A percentile compares a stretch with the other conserved stretches of the same genome.
Conservation (phyloP, 495 filamentous ascomycete species). For the Podospora pseudocomata region DNA sequence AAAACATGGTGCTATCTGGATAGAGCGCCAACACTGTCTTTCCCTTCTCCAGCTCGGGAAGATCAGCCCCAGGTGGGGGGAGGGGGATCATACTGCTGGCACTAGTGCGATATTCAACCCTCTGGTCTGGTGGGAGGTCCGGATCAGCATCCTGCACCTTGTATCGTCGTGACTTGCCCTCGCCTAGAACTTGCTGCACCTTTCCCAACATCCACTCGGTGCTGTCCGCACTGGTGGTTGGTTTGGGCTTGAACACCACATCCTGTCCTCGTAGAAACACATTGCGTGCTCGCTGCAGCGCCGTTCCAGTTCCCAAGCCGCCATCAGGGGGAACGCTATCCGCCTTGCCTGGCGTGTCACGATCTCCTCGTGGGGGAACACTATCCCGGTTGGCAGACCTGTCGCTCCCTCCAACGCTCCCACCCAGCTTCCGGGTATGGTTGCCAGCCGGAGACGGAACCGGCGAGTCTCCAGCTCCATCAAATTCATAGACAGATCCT, state of each 20-base stretch:
- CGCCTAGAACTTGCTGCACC: constrained; percentile 77
- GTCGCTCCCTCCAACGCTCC: constrained; percentile 54
- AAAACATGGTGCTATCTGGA: constrained; percentile 94
- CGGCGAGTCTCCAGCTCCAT: constrained; percentile 66
- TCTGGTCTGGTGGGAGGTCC: constrained; percentile 64
- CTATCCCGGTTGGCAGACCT: constrained; percentile 38
- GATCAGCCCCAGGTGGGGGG: constrained; percentile 43
- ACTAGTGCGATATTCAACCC: constrained; percentile 72
- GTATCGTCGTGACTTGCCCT: constrained; percentile 85
- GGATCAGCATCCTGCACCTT: constrained; percentile 93
- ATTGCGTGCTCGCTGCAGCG: constrained; percentile 45
- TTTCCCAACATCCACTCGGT: constrained; percentile 85
- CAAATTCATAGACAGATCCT: constrained; percentile 60
- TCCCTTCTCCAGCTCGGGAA: constrained; percentile 71
- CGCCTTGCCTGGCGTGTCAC: constrained; percentile 44
- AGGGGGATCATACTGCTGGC: constrained; percentile 83
- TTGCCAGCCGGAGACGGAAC: constrained; percentile 57
- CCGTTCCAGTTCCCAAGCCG: constrained; percentile 18
- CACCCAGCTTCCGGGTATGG: constrained; percentile 39
- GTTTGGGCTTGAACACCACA: constrained; percentile 83
- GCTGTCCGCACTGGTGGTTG: constrained; percentile 60
- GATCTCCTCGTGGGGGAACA: constrained; percentile 42
- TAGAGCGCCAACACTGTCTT: constrained; percentile 80
- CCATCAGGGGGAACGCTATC: constrained; percentile 46
- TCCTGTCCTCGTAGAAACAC: constrained; percentile 67